These are phyloP conservation scores for Persicaria maculosa DNA, from an alignment of 148 eudicot species.

Conservation along the genomic window DNA sequence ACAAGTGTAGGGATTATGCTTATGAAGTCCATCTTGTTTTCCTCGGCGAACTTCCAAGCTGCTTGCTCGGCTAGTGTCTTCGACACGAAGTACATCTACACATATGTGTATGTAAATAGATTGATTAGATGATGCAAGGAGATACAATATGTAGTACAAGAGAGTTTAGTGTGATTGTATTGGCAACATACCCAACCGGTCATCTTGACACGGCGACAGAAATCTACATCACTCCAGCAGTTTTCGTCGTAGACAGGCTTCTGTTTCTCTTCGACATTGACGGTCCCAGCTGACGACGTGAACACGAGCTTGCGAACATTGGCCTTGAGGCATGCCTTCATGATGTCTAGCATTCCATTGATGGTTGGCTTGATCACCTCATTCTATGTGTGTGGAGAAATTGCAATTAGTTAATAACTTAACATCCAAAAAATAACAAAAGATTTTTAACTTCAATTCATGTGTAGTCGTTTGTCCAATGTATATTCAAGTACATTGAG, in stretches of 20 bases:
- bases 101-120: no score
- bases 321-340: conserved; percentile 64
- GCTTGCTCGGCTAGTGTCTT: conserved; percentile 78
- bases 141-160: no score
- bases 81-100: conserved; percentile 87
- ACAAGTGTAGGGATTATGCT: conserved; percentile 75
- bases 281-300: conserved; percentile 91
- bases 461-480: no score
- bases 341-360: conserved; percentile 63
- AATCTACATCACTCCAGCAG: conserved; percentile 72
- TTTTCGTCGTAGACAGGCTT: conserved; percentile 53
- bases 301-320: conserved; percentile 62
- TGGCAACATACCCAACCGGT: conserved; percentile 65
- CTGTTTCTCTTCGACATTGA: conserved; percentile 46
- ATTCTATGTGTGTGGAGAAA: conserved; percentile 33
- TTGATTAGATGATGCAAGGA: no score
- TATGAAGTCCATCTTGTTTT: conserved; percentile 74
- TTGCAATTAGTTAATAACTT: no score
- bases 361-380: conserved; percentile 89
- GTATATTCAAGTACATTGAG: no score
- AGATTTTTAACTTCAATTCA: no score
- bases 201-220: conserved; percentile 61
- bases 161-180: no score
- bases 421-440: no score
- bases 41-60: conserved; percentile 69